phyloP scores from a whole-genome alignment of 345 rosid genomes.

The Mallotus nudiflorus region DNA sequence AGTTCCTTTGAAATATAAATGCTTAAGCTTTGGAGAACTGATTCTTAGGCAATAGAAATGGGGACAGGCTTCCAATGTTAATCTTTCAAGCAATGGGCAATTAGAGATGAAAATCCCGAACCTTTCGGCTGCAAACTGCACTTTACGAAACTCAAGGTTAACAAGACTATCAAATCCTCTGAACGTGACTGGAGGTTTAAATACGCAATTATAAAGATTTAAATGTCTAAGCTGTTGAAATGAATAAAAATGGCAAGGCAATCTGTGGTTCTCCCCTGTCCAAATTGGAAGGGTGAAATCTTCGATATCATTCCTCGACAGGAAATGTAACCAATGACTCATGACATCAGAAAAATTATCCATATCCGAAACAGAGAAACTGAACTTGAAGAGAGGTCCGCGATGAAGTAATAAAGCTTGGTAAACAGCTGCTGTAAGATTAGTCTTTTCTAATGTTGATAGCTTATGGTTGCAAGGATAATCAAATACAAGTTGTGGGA shows the following conservation, averaged over 20 bases:
- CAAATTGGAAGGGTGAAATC: not conserved
- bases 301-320: not conserved
- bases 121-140: not conserved
- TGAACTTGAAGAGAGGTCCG: not conserved
- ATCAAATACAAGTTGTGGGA: constrained; percentile 11
- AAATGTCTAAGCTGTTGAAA: not conserved
- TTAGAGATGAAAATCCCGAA: constrained; percentile 15
- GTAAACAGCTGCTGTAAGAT: not conserved
- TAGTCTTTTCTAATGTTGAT: not conserved
- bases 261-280: not conserved
- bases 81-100: constrained; percentile 3
- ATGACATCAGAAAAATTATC: not conserved
- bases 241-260: constrained; percentile 9
- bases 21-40: constrained; percentile 11
- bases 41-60: not conserved
- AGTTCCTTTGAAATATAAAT: constrained; percentile 2
- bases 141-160: constrained; percentile 1
- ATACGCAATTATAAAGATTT: not conserved
- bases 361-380: not conserved
- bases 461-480: not conserved
- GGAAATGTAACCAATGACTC: constrained; percentile 10
- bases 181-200: constrained; percentile 7
- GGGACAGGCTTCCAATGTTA: not conserved
- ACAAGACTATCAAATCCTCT: constrained; percentile 6
- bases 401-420: constrained; percentile 12